phyloP scores from a whole-genome alignment of 331 rosid genomes.

The Saraca asoca region DNA sequence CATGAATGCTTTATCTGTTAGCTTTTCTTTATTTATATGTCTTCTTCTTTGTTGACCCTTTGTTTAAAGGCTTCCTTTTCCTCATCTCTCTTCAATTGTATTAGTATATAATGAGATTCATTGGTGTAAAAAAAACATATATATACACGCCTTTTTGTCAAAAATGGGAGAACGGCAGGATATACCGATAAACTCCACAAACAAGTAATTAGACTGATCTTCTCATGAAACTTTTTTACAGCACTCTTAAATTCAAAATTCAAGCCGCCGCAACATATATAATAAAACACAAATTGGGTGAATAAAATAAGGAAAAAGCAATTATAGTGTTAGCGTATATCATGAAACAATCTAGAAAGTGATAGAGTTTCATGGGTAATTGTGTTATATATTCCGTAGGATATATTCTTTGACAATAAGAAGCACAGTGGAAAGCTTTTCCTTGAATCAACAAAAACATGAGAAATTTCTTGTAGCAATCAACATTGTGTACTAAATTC shows the following conservation, averaged over 20 bases:
- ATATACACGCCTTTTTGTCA: too few relatives aligned
- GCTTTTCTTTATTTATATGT: background rate
- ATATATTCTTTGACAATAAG: background rate
- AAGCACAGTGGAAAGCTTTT: background rate
- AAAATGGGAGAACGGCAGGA: too few relatives aligned
- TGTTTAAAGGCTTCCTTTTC: background rate
- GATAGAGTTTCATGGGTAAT: background rate
- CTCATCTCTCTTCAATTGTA: too few relatives aligned
- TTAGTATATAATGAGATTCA: too few relatives aligned
- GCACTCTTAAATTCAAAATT: too few relatives aligned
- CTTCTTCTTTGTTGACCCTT: conserved; percentile 5
- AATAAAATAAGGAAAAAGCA: background rate
- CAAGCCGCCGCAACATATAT: background rate
- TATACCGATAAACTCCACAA: too few relatives aligned
- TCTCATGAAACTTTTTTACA: too few relatives aligned
- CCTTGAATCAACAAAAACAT: conserved; percentile 20
- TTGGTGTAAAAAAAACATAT: too few relatives aligned
- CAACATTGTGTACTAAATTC: too few relatives aligned
- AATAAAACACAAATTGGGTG: too few relatives aligned
- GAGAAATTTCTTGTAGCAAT: background rate
- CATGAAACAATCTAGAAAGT: background rate
- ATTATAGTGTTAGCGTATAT: background rate
- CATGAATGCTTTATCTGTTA: background rate
- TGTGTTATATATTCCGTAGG: background rate
- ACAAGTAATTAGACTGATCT: too few relatives aligned